Evolutionary conservation across 306 rosid species (phyloP).

Genomic region (Prunus padus): DNA sequence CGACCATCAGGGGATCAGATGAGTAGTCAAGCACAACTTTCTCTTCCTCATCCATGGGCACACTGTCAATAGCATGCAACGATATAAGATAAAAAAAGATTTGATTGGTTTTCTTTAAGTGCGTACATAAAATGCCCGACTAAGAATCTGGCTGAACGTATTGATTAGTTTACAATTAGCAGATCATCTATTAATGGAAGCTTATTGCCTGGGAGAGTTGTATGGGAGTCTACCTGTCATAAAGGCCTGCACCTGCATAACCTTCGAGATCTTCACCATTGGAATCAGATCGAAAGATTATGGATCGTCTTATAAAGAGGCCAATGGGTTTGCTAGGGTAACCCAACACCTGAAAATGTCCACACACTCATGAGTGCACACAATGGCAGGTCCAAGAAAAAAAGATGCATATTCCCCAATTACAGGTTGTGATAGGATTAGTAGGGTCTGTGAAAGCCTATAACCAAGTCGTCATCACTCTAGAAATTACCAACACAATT

Average conservation of each 20-base stretch:
- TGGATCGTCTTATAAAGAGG: constrained; percentile 71
- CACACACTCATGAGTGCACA: constrained; percentile 22
- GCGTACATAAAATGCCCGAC: neutral
- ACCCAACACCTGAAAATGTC: constrained; percentile 69
- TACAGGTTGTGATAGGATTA: neutral
- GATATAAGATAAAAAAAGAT: neutral
- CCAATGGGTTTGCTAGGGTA: constrained; percentile 97
- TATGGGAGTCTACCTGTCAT: constrained; percentile 68
- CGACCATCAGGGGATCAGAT: constrained; percentile 59
- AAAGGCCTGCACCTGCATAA: constrained; percentile 99
- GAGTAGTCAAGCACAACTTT: constrained; percentile 83
- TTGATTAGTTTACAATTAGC: neutral
- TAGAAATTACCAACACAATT: constrained; percentile 1
- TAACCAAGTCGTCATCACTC: constrained; percentile 5
- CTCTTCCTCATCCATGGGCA: constrained; percentile 93
- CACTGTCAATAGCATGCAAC: constrained; percentile 43
- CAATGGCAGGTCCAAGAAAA: constrained; percentile 12
- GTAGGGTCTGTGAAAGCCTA: neutral
- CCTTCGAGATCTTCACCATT: constrained; percentile 99
- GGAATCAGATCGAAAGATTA: constrained; percentile 96
- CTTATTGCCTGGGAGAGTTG: neutral
- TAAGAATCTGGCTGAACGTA: neutral
- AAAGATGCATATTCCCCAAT: constrained; percentile 12
- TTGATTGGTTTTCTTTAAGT: neutral
- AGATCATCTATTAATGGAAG: neutral